Base-by-base conservation (phyloP, 129 eudicot species). In the Silybum marianum region DNA sequence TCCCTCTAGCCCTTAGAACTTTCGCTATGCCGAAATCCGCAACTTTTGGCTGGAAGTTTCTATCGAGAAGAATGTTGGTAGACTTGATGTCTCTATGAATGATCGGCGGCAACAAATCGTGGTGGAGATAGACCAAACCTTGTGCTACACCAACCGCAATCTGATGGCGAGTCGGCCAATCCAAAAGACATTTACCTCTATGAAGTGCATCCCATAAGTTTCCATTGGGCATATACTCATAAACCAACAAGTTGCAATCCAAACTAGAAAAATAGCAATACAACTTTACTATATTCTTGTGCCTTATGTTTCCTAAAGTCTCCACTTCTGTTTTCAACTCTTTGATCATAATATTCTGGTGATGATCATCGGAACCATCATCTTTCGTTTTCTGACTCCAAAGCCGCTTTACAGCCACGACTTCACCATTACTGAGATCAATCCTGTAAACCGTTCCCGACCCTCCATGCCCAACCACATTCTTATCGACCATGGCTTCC, bases 1-100 rank as follows among this genome's bases (percentile, higher is more conserved):
- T 91, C 76, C 95, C 96, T 81, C 88, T 84, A 26, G 97, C 96
- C 76, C 92, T 88, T 66, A 96, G 40, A 58, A 96, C 95, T 80
- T 92, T 96, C 16, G 99, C 99, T 39, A 93, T 89, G 16, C 99
- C 99, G 76, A 96, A 96, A 73, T 96, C 99, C 7, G 99, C 97
- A 25, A 96, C 97, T 75, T 91, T 93, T 9, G 99, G 91, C 39
- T 87, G 89, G 66, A 88, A 88, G 78, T 93, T 81, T 25, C 75
- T 72, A 76, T 96, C 99, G 68, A 96, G 86, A 0, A 96, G 81
- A 67, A 96, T 93, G 80, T 96, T 96, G 69, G 97, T 93, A 7
- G 97, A 87, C 76, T 93, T 93, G 85, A 96, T 91, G 70, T 96
- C 99, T 73, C 99, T 80, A 76, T 96, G 99, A 75, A 96, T 87